Percentiles rank a stretch among this genome's conserved stretches.
Evolutionary conservation across 2,329 filamentous ascomycete species (phyloP).

Genomic region (Nigrograna mackinnonii): DNA sequence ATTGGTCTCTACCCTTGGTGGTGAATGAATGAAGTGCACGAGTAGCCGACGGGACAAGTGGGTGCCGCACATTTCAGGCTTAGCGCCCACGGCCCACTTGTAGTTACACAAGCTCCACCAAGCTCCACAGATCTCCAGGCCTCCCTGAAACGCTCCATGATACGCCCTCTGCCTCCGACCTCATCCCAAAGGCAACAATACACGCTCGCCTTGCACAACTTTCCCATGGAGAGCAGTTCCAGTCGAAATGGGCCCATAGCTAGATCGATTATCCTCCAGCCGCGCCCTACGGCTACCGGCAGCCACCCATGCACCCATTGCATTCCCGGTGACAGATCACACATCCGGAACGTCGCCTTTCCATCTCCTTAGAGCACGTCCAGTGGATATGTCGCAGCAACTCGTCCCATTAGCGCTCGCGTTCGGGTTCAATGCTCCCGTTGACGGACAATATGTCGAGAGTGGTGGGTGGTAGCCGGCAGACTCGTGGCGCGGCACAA

Average conservation of each 20-base stretch:
- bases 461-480: slow-evolving; percentile 11
- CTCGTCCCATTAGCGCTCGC: slow-evolving; percentile 3
- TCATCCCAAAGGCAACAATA: slow-evolving; percentile 27
- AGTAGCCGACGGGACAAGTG: no score
- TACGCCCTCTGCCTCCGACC: slow-evolving; percentile 25
- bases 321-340: slow-evolving; percentile 7
- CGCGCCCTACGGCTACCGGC: slow-evolving; percentile 11
- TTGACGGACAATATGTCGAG: slow-evolving; percentile 10
- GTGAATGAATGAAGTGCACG: no score
- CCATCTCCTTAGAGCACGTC: slow-evolving; percentile 8
- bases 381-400: slow-evolving; percentile 7
- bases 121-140: slow-evolving; percentile 8
- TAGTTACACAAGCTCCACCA: no score
- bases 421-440: slow-evolving; percentile 9
- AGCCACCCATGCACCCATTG: slow-evolving; percentile 6
- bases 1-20: no score
- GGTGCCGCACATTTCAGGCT: no score
- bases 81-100: no score
- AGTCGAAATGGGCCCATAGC: slow-evolving; percentile 13
- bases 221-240: slow-evolving; percentile 13
- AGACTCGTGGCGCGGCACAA: slow-evolving; percentile 26
- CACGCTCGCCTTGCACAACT: slow-evolving; percentile 13
- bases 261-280: slow-evolving; percentile 9
- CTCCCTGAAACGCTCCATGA: slow-evolving; percentile 27
- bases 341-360: slow-evolving; percentile 10